A percentile compares a stretch with the other conserved stretches of the same genome.
These are phyloP conservation scores for Fusarium nodosum DNA, from an alignment of 2,329 filamentous ascomycete genomes.

Conservation along the genomic window DNA sequence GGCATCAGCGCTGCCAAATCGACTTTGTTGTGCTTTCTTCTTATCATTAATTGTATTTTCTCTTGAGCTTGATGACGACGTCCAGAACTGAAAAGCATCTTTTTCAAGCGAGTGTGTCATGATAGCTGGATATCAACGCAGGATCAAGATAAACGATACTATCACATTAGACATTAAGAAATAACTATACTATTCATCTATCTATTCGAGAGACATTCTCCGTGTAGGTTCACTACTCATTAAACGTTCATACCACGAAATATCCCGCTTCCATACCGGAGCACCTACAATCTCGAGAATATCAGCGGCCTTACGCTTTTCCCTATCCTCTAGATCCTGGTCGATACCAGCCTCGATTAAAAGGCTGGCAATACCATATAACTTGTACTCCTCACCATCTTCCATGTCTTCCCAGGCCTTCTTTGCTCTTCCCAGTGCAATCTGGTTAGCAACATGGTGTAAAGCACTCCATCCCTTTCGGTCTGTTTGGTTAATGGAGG, in stretches of 20 bases:
- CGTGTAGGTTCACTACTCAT: not conserved
- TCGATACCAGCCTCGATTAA: slow-evolving; percentile 9
- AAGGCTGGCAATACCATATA: slow-evolving; percentile 6
- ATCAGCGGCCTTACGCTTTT: slow-evolving; percentile 14
- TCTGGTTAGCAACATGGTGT: slow-evolving; percentile 23
- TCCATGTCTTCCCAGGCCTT: not conserved
- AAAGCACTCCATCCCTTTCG: slow-evolving; percentile 17
- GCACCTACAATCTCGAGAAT: slow-evolving; percentile 12
- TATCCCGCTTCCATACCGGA: slow-evolving; percentile 19
- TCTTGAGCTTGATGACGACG: not conserved
- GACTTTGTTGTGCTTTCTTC: not conserved
- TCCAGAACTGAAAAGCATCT: not conserved
- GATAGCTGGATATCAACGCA: not conserved
- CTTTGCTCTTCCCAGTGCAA: slow-evolving; percentile 15
- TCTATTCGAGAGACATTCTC: not conserved
- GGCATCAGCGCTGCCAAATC: not conserved
- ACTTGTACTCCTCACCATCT: slow-evolving; percentile 6
- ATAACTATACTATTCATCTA: not conserved
- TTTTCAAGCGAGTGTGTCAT: not conserved
- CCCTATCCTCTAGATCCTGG: slow-evolving; percentile 17
- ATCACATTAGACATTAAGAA: not conserved
- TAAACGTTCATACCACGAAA: not conserved
- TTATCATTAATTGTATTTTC: not conserved
- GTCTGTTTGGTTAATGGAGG: slow-evolving; percentile 16
- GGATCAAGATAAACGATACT: not conserved